phyloP scores from a whole-genome alignment of 2,329 filamentous ascomycete species.

The Daldinia sp. region DNA sequence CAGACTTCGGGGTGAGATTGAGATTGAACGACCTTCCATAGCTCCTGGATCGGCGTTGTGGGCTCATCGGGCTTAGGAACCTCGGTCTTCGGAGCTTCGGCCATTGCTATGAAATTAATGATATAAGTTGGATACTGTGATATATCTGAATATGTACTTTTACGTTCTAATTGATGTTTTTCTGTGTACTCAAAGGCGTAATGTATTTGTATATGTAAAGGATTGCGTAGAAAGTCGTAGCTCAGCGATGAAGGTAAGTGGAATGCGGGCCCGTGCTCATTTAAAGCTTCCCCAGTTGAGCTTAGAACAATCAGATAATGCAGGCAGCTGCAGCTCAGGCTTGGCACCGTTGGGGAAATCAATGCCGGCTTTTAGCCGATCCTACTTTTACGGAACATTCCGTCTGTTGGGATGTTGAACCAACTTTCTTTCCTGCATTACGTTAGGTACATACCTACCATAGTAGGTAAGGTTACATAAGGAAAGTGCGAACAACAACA shows the following conservation, averaged over 20 bases:
- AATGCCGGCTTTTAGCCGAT: constrained; percentile 35
- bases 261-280: constrained; percentile 8
- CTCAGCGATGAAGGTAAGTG: constrained; percentile 19
- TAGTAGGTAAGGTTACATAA: not conserved
- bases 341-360: constrained; percentile 4
- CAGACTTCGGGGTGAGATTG: constrained; percentile 82
- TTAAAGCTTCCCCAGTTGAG: constrained; percentile 33
- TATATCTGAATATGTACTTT: no score
- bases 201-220: constrained; percentile 16
- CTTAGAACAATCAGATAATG: constrained; percentile 21
- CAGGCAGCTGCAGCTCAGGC: constrained; percentile 19
- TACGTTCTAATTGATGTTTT: not conserved
- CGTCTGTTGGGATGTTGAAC: not conserved
- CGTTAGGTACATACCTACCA: not conserved
- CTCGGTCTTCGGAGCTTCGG: constrained; percentile 32
- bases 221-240: constrained; percentile 8
- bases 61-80: constrained; percentile 46
- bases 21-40: constrained; percentile 48
- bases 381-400: not conserved
- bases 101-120: constrained; percentile 25
- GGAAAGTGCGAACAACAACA: not conserved
- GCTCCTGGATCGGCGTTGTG: constrained; percentile 48
- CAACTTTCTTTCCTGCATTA: not conserved
- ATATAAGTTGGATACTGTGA: not conserved
- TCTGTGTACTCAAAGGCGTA: constrained; percentile 17